These are phyloP conservation scores for Diaporthe sp. DNA, from an alignment of 2,329 filamentous ascomycete species.

Conservation along the genomic window DNA sequence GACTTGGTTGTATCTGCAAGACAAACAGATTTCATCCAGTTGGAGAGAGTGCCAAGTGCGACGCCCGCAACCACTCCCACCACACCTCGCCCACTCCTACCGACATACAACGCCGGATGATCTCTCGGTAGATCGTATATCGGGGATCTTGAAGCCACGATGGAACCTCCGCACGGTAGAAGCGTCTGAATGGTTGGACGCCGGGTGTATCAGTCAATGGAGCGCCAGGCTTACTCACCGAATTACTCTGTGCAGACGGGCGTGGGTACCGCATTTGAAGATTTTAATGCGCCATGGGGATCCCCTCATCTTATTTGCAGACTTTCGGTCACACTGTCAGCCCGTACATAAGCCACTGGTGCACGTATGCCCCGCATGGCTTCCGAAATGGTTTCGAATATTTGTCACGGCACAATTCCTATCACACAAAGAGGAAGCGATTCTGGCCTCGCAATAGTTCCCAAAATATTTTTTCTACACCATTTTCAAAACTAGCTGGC, in stretches of 20 bases:
- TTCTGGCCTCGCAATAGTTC: neutral
- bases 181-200: neutral
- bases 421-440: neutral
- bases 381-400: neutral
- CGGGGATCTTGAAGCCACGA: neutral
- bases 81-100: neutral
- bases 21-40: neutral
- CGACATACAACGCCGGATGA: neutral
- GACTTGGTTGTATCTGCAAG: neutral
- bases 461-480: too few relatives aligned
- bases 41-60: neutral
- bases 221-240: conserved; percentile 5
- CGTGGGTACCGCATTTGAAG: neutral
- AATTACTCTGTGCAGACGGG: neutral
- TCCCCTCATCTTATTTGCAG: neutral
- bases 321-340: neutral
- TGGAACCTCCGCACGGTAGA: neutral
- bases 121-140: neutral
- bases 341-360: neutral
- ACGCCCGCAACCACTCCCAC: neutral
- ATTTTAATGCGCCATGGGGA: neutral
- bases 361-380: neutral
- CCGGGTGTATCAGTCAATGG: neutral
- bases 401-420: neutral
- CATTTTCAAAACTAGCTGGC: too few relatives aligned